A percentile compares a stretch with the other conserved stretches of the same genome.
Conservation (phyloP, 352 stramenopile species). For the Phytophthora citricola region DNA sequence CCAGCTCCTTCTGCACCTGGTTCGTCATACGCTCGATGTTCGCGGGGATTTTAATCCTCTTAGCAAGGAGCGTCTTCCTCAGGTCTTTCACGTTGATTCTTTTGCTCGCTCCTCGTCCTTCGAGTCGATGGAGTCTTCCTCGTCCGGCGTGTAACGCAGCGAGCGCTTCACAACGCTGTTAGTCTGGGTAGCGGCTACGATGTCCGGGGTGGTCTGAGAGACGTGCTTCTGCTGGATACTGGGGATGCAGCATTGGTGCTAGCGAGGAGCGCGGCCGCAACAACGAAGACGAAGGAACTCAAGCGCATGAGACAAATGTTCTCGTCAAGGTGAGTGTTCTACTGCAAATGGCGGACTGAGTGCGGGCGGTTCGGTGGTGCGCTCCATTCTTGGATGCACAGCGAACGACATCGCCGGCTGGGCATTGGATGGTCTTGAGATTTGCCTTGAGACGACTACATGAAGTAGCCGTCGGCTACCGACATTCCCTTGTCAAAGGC, state of each 20-base stretch:
- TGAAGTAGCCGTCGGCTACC: too few species aligned
- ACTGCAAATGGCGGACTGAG: too few species aligned
- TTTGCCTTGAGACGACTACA: too few species aligned
- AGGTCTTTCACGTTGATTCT: background rate
- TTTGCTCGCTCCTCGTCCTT: conserved; percentile 1
- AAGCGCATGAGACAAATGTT: background rate
- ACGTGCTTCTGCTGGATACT: background rate
- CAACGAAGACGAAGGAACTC: background rate
- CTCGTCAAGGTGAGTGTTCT: background rate
- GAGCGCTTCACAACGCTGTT: conserved; percentile 9
- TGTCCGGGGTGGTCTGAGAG: background rate
- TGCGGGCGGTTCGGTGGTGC: too few species aligned
- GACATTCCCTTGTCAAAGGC: too few species aligned
- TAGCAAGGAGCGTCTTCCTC: background rate
- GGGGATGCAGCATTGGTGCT: conserved; percentile 7
- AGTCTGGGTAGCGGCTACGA: background rate
- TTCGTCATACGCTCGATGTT: background rate
- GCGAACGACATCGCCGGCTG: too few species aligned
- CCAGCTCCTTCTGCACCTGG: background rate
- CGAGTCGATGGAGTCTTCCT: conserved; percentile 11
- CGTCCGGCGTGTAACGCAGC: conserved; percentile 3
- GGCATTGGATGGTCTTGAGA: too few species aligned
- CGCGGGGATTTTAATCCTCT: background rate
- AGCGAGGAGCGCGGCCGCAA: conserved; percentile 2
- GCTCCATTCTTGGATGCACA: too few species aligned